Evolutionary conservation across 345 rosid genomes (phyloP).

Genomic region (Eucalyptus urophylla): DNA sequence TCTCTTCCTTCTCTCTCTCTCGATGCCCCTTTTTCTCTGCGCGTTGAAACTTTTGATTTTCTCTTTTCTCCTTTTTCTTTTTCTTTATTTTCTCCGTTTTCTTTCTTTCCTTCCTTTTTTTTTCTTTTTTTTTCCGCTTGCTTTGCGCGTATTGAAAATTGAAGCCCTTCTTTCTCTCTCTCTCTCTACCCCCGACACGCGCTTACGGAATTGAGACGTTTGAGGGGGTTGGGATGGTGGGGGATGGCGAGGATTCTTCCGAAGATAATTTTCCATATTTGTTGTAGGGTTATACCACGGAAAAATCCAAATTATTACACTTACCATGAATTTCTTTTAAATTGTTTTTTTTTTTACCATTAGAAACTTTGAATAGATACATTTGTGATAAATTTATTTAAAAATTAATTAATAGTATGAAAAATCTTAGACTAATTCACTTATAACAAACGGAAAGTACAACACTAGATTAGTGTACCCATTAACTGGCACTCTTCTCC

Average conservation of each 20-base stretch:
- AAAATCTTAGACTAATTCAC: accelerated
- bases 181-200: background rate
- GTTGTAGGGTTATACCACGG: no score
- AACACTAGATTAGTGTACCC: accelerated
- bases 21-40: background rate
- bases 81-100: background rate
- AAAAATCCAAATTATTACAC: background rate
- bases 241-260: background rate
- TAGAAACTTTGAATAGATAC: accelerated
- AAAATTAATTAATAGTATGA: no score
- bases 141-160: background rate
- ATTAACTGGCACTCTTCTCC: accelerated
- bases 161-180: background rate
- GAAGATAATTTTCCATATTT: background rate
- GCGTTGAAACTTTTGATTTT: background rate
- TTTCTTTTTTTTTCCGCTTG: background rate
- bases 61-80: background rate
- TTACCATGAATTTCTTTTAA: no score
- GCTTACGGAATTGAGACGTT: background rate
- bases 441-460: no score
- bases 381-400: accelerated
- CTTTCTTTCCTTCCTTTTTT: background rate
- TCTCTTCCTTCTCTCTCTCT: background rate
- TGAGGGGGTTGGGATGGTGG: background rate
- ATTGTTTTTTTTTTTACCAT: no score